phyloP scores from a whole-genome alignment of 352 stramenopile genomes.

The Globisporangium acanthophoron region DNA sequence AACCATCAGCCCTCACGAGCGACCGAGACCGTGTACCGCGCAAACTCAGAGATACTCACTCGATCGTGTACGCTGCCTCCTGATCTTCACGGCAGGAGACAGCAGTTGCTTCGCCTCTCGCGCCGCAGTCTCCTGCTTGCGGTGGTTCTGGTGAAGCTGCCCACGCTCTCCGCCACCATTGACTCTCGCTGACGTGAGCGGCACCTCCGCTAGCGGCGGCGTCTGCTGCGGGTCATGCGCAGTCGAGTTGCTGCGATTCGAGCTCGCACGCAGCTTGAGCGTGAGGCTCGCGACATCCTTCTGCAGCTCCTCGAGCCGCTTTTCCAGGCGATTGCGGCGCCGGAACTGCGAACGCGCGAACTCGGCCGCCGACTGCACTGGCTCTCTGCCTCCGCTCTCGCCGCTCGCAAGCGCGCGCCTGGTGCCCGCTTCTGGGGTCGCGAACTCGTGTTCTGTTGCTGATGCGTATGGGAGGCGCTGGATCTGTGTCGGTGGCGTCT shows the following conservation, averaged over 20 bases:
- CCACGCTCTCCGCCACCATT: background rate
- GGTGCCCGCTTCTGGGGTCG: conserved; percentile 5
- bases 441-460: background rate
- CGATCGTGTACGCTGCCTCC: conserved; percentile 9
- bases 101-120: background rate
- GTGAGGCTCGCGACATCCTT: conserved; percentile 73
- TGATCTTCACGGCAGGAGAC: conserved; percentile 2
- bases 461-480: conserved; percentile 1
- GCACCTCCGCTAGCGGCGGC: background rate
- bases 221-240: conserved; percentile 7
- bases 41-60: conserved; percentile 5
- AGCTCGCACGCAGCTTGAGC: conserved; percentile 40
- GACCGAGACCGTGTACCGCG: background rate
- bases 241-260: conserved; percentile 25
- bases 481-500: conserved; percentile 11
- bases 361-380: conserved; percentile 5
- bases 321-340: conserved; percentile 55
- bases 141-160: background rate
- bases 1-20: background rate
- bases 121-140: background rate
- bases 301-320: conserved; percentile 65
- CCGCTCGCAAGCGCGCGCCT: background rate
- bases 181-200: background rate
- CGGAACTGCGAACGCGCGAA: conserved; percentile 38
- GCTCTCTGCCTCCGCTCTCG: background rate